phyloP scores from a whole-genome alignment of 495 filamentous ascomycete genomes.

The Friedmanniomyces simplex region DNA sequence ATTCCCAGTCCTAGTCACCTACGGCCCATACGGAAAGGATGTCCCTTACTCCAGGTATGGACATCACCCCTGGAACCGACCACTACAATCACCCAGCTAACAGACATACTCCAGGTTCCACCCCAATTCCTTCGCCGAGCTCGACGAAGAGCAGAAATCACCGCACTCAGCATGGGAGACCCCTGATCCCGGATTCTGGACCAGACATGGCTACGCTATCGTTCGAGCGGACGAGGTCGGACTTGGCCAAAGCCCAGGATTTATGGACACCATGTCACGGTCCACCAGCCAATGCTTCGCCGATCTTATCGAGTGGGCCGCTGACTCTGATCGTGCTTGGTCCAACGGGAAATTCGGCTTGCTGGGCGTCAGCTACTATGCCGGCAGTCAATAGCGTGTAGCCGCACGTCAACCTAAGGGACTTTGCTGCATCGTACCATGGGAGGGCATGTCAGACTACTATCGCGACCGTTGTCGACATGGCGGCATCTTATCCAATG shows the following conservation, averaged over 20 bases:
- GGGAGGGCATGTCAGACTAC: slow-evolving; percentile 59
- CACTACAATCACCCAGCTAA: slow-evolving; percentile 8
- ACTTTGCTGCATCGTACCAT: slow-evolving; percentile 48
- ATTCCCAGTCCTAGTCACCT: slow-evolving; percentile 44
- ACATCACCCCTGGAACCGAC: no score
- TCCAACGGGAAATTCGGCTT: slow-evolving; percentile 51
- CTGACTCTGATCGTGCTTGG: slow-evolving; percentile 49
- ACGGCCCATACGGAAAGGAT: slow-evolving; percentile 58
- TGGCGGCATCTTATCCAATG: slow-evolving; percentile 54
- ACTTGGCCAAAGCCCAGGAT: slow-evolving; percentile 46
- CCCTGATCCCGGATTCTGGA: slow-evolving; percentile 53
- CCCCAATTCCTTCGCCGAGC: slow-evolving; percentile 37
- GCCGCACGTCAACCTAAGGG: slow-evolving; percentile 50
- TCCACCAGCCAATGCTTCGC: slow-evolving; percentile 49
- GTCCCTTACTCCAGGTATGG: slow-evolving; percentile 33
- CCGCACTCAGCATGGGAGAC: slow-evolving; percentile 51
- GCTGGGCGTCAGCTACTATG: slow-evolving; percentile 53
- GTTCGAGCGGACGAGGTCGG: slow-evolving; percentile 52
- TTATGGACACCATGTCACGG: slow-evolving; percentile 51
- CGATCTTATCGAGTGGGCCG: slow-evolving; percentile 52
- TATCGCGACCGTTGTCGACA: slow-evolving; percentile 54
- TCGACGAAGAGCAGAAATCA: slow-evolving; percentile 37
- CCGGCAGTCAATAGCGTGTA: slow-evolving; percentile 53
- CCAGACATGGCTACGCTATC: slow-evolving; percentile 45
- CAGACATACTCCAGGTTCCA: slow-evolving; percentile 28